Base-by-base conservation (phyloP, 2,329 filamentous ascomycete genomes). In the Colletotrichum liaoningense region DNA sequence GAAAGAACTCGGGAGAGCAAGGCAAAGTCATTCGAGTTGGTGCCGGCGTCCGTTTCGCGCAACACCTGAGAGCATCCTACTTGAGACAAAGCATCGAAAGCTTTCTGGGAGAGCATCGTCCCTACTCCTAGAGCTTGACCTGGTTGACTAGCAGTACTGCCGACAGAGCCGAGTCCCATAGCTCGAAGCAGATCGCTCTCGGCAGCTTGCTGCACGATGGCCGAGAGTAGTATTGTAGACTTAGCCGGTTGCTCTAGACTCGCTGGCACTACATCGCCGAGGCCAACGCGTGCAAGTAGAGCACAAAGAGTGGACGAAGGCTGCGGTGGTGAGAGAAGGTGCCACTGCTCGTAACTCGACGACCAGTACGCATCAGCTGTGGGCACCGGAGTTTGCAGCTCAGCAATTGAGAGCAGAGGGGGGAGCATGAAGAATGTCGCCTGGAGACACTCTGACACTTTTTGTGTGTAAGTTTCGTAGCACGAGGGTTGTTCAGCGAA, bases 161-260 rank as follows among this genome's bases (percentile, higher is more conserved):
- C 56, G 6, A 59, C 26, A 63, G 42, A 63, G 26, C 42, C 46
- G 7, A 63, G 60, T 24, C 60, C 24, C 60, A 63, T 63, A 16
- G 60, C 60, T 55, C 60, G 60, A 3, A 54, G 60, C 38, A 63
- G 11, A 54, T 63, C 60, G 24, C 60, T 54, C 16, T 63, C 60
- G 26, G 46, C 28, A 22, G 60, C 60, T 63, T 63, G 60, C 60
- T 63, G 60, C 19, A 63, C 60, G 42, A 63, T 22, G 60, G 60
- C 60, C 46, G 60, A 63, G 19, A 63, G 60, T 4, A 63, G 46
- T 7, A 63, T 63, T 54, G 42, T 35, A 35, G 60, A 63, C 14
- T 54, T 63, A 0, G 19, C 5, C 46, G 60, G 42, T 33, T 63
- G 60, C 0, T 63, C 60, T 16, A 63, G 60, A 24, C 60, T 63